Conservation (phyloP, 441 rosid species). For the Erodium chrysanthum region DNA sequence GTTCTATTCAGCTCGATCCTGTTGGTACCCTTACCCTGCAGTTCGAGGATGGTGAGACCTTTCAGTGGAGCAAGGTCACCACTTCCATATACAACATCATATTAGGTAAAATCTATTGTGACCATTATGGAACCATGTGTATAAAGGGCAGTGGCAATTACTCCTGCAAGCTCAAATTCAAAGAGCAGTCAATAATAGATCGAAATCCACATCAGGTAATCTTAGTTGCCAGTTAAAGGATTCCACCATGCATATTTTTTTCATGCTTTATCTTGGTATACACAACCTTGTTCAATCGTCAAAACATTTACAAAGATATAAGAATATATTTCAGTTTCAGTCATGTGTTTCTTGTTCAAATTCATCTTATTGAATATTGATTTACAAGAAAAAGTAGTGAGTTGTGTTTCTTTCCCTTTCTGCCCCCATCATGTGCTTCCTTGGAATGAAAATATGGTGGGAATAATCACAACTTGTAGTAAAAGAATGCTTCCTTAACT, state of each 20-base stretch:
- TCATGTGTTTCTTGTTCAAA: not conserved
- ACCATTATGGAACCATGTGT: constrained; percentile 83
- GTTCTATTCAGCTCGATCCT: constrained; percentile 84
- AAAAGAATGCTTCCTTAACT: not conserved
- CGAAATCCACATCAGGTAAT: constrained; percentile 81
- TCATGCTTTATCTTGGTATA: constrained; percentile 2
- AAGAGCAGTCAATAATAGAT: constrained; percentile 81
- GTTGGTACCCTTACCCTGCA: constrained; percentile 65
- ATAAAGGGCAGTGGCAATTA: constrained; percentile 57
- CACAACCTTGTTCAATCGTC: not conserved
- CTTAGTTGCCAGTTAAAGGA: not conserved
- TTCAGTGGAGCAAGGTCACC: constrained; percentile 85
- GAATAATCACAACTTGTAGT: not conserved
- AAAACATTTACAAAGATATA: not conserved
- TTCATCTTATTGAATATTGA: not conserved
- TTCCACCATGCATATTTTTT: not conserved
- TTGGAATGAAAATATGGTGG: not conserved
- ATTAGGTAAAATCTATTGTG: constrained; percentile 75
- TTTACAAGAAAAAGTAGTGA: not conserved
- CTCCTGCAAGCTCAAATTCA: constrained; percentile 73
- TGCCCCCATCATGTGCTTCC: not conserved
- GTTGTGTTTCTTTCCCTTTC: not conserved
- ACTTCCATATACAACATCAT: constrained; percentile 85
- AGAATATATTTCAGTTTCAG: not conserved
- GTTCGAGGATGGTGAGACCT: constrained; percentile 74